phyloP scores from a whole-genome alignment of 2,329 filamentous ascomycete genomes.

The Grosmannia serpens region DNA sequence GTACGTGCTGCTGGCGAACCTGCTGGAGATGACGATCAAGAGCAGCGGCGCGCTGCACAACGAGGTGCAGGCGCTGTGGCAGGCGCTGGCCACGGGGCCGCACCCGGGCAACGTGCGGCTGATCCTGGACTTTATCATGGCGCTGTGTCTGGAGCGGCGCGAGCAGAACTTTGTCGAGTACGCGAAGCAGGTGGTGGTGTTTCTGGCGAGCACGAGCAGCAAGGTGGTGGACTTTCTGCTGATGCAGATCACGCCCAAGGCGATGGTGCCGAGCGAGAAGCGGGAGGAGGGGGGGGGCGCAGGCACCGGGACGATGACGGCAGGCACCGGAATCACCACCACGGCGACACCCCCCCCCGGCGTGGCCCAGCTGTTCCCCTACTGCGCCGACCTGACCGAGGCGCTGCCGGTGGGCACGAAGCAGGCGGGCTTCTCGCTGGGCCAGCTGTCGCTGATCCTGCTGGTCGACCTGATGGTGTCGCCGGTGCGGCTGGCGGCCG shows the following conservation, averaged over 20 bases:
- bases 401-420: constrained; percentile 82
- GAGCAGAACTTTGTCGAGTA: constrained; percentile 98
- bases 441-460: constrained; percentile 84
- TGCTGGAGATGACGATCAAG: constrained; percentile 93
- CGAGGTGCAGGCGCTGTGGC: constrained; percentile 95
- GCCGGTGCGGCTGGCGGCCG: constrained; percentile 65
- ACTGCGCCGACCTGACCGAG: constrained; percentile 74
- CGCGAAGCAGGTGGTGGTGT: constrained; percentile 96
- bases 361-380: constrained; percentile 46
- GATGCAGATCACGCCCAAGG: constrained; percentile 81
- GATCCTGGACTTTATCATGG: constrained; percentile 93
- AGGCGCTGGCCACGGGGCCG: constrained; percentile 85
- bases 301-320: neutral
- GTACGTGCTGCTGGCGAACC: constrained; percentile 87
- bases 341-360: neutral
- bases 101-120: constrained; percentile 89
- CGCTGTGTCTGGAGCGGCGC: constrained; percentile 78
- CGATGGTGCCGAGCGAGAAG: constrained; percentile 93
- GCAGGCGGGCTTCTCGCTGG: constrained; percentile 80
- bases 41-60: constrained; percentile 83
- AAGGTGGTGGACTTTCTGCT: constrained; percentile 92
- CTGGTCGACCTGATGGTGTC: constrained; percentile 94
- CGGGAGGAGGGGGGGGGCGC: constrained; percentile 29
- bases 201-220: constrained; percentile 69
- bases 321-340: neutral